Base-by-base conservation (phyloP, 75 land plant genomes). In the Pseudotsuga menziesii region DNA sequence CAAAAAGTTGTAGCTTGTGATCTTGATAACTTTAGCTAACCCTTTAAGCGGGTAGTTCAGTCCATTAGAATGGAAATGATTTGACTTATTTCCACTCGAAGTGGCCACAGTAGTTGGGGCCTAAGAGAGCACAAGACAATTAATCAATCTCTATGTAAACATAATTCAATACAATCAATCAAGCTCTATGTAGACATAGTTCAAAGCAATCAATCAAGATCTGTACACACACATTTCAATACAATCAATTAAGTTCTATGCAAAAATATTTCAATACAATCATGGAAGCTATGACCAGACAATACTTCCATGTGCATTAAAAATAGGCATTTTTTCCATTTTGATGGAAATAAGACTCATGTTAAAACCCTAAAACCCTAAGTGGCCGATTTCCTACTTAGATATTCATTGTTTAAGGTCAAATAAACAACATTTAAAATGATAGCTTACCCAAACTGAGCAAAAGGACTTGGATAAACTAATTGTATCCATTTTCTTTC, bases 41-140 rank as follows among this genome's bases (percentile, higher is more conserved):
- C 44, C 52, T 44, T 54, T 39, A n/a, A 69, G 22, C 8, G n/a
- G 23, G 22, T 44, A 39, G 23, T 25, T 69, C 72, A 35, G 41
- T 69, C 72, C 72, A 69, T 23, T 39, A 8, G n/a, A 20, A 39
- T 69, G 52, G 52, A 52, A 69, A 8, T 52, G n/a, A 23, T 69
- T 69, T 69, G 72, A 48, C 72, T 69, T 69, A 39, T 41, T 41
- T 23, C 72, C 25, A 41, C 72, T 69, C 41, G 72, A 69, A 41
- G 13, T 69, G 72, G 12, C 54, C 20, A n/a, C 48, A 35, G n/a
- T 19, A 41, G 39, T n/a, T 69, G 72, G 54, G 41, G 41, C 72
- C 72, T 69, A 44, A 41, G 13, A 69, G n/a, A 20, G 54, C 9
- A 20, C n/a, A 9, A 69, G 2, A 19, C 20, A 41, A 67, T 20